These are phyloP conservation scores for Wickerhamomyces chaumierensis DNA, from an alignment of 805 yeast genomes.

Conservation along the genomic window DNA sequence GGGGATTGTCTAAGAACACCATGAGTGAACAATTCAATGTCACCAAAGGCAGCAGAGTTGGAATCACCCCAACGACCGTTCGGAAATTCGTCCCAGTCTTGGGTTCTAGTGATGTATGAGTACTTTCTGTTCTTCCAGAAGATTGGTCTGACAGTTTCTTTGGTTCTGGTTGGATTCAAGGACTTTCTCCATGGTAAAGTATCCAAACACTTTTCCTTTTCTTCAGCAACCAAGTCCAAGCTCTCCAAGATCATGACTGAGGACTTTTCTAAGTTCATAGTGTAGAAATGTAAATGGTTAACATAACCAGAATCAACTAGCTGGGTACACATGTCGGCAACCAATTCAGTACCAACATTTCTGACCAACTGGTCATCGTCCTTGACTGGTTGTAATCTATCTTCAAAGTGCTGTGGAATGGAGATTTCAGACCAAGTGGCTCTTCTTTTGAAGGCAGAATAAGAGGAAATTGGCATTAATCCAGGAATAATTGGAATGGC, in stretches of 20 bases:
- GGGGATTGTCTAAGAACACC: constrained; percentile 75
- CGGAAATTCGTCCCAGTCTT: constrained; percentile 97
- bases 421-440: constrained; percentile 88
- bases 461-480: constrained; percentile 96
- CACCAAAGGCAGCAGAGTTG: constrained; percentile 94
- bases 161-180: constrained; percentile 64
- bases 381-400: constrained; percentile 65
- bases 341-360: constrained; percentile 70
- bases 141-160: constrained; percentile 84
- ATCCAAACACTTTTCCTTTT: constrained; percentile 17
- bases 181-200: constrained; percentile 85
- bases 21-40: constrained; percentile 71
- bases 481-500: constrained; percentile 90
- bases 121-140: constrained; percentile 94
- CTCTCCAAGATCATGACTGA: constrained; percentile 79
- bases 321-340: constrained; percentile 72
- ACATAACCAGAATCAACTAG: constrained; percentile 62
- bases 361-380: constrained; percentile 87
- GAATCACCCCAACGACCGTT: constrained; percentile 99
- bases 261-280: constrained; percentile 93
- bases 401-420: constrained; percentile 65
- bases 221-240: constrained; percentile 38
- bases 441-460: constrained; percentile 84
- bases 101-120: constrained; percentile 79
- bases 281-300: constrained; percentile 87